Base-by-base conservation (phyloP, 169 alveolate species). In the Babesia gibsoni region DNA sequence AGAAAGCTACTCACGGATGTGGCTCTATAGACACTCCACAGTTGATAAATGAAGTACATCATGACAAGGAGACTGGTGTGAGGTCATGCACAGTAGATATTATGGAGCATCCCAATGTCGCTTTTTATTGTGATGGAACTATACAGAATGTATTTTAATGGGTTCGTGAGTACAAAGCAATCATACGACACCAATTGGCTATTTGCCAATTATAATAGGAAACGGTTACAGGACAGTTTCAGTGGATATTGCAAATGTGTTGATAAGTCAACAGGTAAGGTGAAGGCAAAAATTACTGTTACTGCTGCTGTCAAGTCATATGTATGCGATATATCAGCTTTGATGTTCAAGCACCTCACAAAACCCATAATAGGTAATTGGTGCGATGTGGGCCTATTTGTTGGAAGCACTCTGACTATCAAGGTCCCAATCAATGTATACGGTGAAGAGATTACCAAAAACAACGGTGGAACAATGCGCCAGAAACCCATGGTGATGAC, bases 21-120 rank as follows among this genome's bases (percentile, higher is more conserved):
- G n/a, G n/a, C n/a, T n/a, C n/a, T n/a, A n/a, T n/a, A n/a, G n/a
- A n/a, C n/a, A n/a, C n/a, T n/a, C n/a, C n/a, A n/a, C n/a, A n/a
- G n/a, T n/a, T n/a, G n/a, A n/a, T n/a, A 2, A 27, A 58, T 22
- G 32, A 23, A 1, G 68, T 58, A 10, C 3, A 23, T 0, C n/a
- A n/a, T n/a, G n/a, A n/a, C n/a, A 25, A 52, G 2, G 32, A 36
- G 33, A 58, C 68, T n/a, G 68, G 68, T 2, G 23, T 18, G 0
- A 52, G 68, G 20, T 58, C 68, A 0, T 58, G 68, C 42, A 39
- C 16, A 36, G 68, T 39, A 1, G 68, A 58, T 41, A 16, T 54
- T 9, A 58, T 35, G 53, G 37, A 33, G 20, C 9, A 14, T 10
- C 10, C 1, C 4, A 52, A 36, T 16, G 42, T 36, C 4, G 52